These are phyloP conservation scores for Cladophialophora psammophila DNA, from an alignment of 2,329 filamentous ascomycete species.

Conservation along the genomic window DNA sequence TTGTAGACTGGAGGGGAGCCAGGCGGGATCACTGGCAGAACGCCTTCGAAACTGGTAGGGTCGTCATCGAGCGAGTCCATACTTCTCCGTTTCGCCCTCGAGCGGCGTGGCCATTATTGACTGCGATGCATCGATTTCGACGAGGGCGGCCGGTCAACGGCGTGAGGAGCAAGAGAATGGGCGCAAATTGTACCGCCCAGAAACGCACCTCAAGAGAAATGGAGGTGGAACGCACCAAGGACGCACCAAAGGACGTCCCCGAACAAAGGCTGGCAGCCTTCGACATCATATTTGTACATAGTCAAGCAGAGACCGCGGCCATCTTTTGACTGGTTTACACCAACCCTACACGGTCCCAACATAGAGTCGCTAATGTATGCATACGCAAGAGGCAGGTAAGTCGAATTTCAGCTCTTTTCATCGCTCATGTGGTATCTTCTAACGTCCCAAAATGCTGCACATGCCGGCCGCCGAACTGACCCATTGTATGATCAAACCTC, in stretches of 20 bases:
- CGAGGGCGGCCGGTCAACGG: neutral
- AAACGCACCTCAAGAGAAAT: neutral
- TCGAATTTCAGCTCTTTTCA: neutral
- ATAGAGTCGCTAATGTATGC: neutral
- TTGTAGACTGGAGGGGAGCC: conserved; percentile 42
- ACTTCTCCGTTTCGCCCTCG: conserved; percentile 17
- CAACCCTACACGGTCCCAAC: neutral
- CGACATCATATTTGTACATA: neutral
- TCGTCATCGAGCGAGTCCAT: conserved; percentile 39
- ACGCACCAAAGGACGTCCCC: too few species aligned
- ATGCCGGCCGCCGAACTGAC: neutral
- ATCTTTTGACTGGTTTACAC: neutral
- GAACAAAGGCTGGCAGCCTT: neutral
- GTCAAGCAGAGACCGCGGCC: neutral
- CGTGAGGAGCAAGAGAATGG: neutral
- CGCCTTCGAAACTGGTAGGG: conserved; percentile 38
- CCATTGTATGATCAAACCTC: neutral
- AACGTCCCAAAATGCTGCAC: conserved; percentile 8
- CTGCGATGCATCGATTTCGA: conserved; percentile 3
- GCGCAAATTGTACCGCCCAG: neutral
- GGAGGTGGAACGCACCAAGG: neutral
- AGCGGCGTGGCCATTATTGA: conserved; percentile 28
- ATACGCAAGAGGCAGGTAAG: neutral
- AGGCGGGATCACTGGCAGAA: conserved; percentile 33
- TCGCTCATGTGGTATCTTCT: conserved; percentile 18